Evolutionary conservation across 768 basidiomycete species (phyloP), one percentile per base, ranked within the genome.

Genomic region (Calocybe cyanea): DNA sequence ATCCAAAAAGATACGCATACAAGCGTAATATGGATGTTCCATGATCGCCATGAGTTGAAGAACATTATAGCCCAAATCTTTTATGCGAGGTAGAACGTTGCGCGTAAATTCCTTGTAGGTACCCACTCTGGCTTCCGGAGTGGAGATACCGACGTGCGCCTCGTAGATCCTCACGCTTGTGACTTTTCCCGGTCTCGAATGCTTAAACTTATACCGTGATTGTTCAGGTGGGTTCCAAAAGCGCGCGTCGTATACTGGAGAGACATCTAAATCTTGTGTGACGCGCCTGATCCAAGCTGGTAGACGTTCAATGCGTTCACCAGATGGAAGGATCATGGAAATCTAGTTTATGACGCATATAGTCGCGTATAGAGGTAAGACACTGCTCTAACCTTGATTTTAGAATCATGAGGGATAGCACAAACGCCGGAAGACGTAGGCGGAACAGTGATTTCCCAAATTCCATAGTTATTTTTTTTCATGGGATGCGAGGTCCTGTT

Each of bases 21-120:
- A 97, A 51, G 93, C 93, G 66, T 97, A 97, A 64, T 97, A 97
- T 2, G 94, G 89, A 61, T 97, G 93, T 63, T 96, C 93, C 92
- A 96, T 94, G 49, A 96, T 75, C 13, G 92, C 96, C 96, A 99
- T 99, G 56, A 98, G 76, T 67, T 99, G 96, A 52, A 99, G 97
- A 43, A 84, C 81, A 62, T 98, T 99, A 68, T 99, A 99, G 7
- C 93, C 96, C 19, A 98, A 75, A 46, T 81, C 81, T 63, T 84
- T 83, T 63, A 99, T 98, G 51, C 94, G 76, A 36, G 88, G 89
- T 15, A 99, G 75, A 37, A 88, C 67, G 59, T 95, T 77, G 44
- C 69, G 65, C 20, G 92, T 94, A 57, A 99, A 99, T 66, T 98
- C 96, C 62, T 87, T 92, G 77, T 97, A 99, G 2, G 88, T 89